Percentiles rank a stretch among this genome's conserved stretches.
Conservation (phyloP, 371 early-diverging fungal species). For the Zopfochytrium polystomum region DNA sequence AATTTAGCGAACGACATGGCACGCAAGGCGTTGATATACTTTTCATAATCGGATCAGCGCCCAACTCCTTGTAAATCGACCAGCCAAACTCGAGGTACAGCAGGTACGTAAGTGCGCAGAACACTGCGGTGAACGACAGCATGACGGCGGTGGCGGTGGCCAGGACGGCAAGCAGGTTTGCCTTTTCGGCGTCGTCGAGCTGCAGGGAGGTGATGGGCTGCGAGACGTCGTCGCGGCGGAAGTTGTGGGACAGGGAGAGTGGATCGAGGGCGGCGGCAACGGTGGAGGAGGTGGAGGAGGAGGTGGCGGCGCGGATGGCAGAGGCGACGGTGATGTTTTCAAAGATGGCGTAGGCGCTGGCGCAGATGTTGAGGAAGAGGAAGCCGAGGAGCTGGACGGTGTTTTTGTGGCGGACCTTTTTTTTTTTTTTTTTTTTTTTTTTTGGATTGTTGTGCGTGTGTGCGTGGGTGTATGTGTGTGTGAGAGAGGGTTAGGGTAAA, state of each 20-base stretch:
- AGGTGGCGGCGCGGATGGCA: slow-evolving; percentile 8
- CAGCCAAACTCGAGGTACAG: slow-evolving; percentile 89
- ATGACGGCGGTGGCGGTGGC: slow-evolving; percentile 46
- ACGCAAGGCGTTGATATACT: slow-evolving; percentile 48
- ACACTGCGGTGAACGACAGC: slow-evolving; percentile 38
- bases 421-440: too few species aligned
- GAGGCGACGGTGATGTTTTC: slow-evolving; percentile 42
- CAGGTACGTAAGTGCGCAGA: slow-evolving; percentile 45
- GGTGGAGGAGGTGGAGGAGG: too few species aligned
- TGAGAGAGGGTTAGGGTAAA: too few species aligned
- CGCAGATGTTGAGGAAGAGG: slow-evolving; percentile 73
- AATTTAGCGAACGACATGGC: not conserved
- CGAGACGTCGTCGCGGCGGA: not conserved
- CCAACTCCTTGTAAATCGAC: slow-evolving; percentile 91
- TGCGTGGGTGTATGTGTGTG: too few species aligned
- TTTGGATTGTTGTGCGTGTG: too few species aligned
- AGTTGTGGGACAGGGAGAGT: not conserved
- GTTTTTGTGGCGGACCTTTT: slow-evolving; percentile 72
- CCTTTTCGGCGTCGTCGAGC: slow-evolving; percentile 14
- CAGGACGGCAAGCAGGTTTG: slow-evolving; percentile 20
- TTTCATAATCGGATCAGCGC: slow-evolving; percentile 83
- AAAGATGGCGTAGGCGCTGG: slow-evolving; percentile 76
- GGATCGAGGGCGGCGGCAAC: not conserved
- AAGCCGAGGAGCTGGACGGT: slow-evolving; percentile 85
- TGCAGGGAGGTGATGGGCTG: too few species aligned